phyloP scores from a whole-genome alignment of 345 rosid genomes.

The Citrus mangshanensis region DNA sequence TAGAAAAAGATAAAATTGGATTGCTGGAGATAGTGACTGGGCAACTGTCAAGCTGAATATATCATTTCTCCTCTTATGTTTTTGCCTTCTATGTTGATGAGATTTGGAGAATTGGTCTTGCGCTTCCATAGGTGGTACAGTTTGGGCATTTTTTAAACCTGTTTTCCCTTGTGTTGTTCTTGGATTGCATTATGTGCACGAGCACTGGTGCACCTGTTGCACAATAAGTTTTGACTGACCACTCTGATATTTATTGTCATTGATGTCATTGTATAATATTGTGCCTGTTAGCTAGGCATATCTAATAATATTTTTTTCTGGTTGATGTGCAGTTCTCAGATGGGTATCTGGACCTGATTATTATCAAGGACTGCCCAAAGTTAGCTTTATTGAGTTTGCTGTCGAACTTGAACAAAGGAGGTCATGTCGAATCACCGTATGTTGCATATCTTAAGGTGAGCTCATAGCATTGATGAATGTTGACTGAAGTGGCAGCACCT shows the following conservation, averaged over 20 bases:
- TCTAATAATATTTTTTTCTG: not conserved
- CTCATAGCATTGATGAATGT: not conserved
- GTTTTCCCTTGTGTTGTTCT: not conserved
- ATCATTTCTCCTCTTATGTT: not conserved
- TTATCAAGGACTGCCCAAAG: constrained; percentile 61
- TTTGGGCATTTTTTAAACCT: not conserved
- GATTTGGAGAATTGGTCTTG: not conserved
- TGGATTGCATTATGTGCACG: not conserved
- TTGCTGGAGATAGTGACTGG: not conserved
- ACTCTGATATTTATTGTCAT: not conserved
- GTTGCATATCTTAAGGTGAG: constrained; percentile 71
- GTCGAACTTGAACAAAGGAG: constrained; percentile 60
- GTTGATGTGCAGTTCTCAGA: constrained; percentile 70
- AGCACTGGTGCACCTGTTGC: not conserved
- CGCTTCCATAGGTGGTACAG: not conserved
- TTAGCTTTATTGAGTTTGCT: constrained; percentile 56
- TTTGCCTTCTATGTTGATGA: not conserved
- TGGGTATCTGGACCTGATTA: constrained; percentile 81
- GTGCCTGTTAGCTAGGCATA: constrained; percentile 4
- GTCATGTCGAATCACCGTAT: constrained; percentile 69
- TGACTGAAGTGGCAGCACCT: not conserved
- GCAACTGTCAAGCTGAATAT: not conserved
- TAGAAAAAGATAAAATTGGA: not conserved
- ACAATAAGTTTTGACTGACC: not conserved
- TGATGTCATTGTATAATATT: not conserved